Percentiles rank a stretch among this genome's conserved stretches.
phyloP scores from a whole-genome alignment of 371 early-diverging fungal species.

The Mortierella sp. region DNA sequence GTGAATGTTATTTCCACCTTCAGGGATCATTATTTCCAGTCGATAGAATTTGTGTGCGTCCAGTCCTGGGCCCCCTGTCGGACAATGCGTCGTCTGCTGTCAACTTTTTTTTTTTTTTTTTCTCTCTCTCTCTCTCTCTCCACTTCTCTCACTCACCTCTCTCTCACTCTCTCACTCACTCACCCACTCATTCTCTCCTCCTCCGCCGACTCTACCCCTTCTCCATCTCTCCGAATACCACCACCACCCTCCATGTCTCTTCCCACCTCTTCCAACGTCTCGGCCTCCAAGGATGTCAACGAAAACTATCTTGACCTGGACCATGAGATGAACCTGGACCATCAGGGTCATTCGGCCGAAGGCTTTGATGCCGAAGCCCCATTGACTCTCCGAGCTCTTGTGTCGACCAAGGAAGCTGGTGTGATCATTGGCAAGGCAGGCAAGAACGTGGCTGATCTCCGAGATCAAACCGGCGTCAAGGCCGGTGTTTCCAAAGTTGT shows the following conservation, averaged over 20 bases:
- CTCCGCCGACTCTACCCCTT: too few relatives aligned
- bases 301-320: background rate
- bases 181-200: background rate
- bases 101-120: too few relatives aligned
- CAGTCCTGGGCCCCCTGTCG: too few relatives aligned
- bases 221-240: background rate
- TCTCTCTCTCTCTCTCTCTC: too few relatives aligned
- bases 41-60: too few relatives aligned
- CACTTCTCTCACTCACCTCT: too few relatives aligned
- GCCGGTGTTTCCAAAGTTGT: constrained; percentile 89
- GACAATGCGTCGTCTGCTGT: too few relatives aligned
- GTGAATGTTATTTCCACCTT: too few relatives aligned
- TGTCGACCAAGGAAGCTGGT: constrained; percentile 91
- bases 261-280: constrained; percentile 29
- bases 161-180: too few relatives aligned
- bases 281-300: constrained; percentile 13
- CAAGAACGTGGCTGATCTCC: constrained; percentile 82
- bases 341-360: background rate
- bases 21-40: too few relatives aligned
- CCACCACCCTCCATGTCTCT: constrained; percentile 13
- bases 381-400: constrained; percentile 84
- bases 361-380: constrained; percentile 21
- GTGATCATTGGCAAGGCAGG: constrained; percentile 94
- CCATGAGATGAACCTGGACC: background rate
- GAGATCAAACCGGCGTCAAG: constrained; percentile 81